Base-by-base conservation (phyloP, 768 basidiomycete species). In the Lyophyllum semitale region DNA sequence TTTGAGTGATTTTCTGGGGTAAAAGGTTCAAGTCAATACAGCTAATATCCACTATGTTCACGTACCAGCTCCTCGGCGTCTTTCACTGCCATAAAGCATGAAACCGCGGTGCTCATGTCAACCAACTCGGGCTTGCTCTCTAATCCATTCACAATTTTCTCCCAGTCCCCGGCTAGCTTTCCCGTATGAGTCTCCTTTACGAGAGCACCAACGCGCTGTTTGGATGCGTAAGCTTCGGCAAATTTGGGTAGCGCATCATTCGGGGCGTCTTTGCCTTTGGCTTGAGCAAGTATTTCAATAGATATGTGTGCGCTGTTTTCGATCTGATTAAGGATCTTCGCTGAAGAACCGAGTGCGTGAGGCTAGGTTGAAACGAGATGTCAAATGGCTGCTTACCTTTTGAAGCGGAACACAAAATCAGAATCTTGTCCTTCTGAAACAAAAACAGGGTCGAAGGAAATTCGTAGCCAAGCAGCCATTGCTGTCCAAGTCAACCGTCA, bases 401-500 rank as follows among this genome's bases (percentile, higher is more conserved):
- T 18, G 88, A 91, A 1, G 90, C 82, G 22, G 93, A 95, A 59
- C 92, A 95, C 25, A 97, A 74, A 37, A 98, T 88, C 30, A 77
- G 76, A 18, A 98, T 73, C 65, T 83, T 89, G 51, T 87, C 77
- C 64, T 88, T 88, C 54, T 87, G 81, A 64, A 98, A 90, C 18
- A 98, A 76, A 54, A 95, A 80, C 26, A 98, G 77, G 0, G 96
- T 98, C 0, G 94, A 93, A 2, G 96, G 97, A 66, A 98, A 98
- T 71, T 99, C 96, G 71, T 95, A 98, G 13, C 95, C 96, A 35
- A 98, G 82, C 17, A 99, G 79, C 92, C 95, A 97, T 67, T 95
- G 95, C 96, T 97, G 60, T 55, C 47, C 44, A 27, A 46, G 51
- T 59, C 58, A 60, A 56, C 63, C 65, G 60, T 59, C 47, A 62